Percentiles rank a stretch among this genome's conserved stretches.
Conservation (phyloP, 805 yeast genomes). For the Yamadazyma insecticola region DNA sequence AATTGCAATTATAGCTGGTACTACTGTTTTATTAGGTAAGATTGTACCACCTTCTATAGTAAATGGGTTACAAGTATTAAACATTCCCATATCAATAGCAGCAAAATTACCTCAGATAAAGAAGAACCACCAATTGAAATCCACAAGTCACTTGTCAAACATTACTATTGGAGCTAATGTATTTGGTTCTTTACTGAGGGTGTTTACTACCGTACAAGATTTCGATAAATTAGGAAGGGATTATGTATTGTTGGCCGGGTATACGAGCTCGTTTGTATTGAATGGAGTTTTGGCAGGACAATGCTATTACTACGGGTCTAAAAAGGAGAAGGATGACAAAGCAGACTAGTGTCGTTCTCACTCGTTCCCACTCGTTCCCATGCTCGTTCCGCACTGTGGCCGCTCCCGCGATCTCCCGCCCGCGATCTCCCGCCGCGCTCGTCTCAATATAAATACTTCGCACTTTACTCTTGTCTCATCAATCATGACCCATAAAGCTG, state of each 20-base stretch:
- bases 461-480: no score
- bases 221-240: conserved; percentile 26
- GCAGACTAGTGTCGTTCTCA: no score
- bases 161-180: conserved; percentile 39
- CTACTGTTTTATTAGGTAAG: conserved; percentile 24
- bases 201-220: conserved; percentile 35
- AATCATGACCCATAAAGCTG: conserved; percentile 61
- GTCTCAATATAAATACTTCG: no score
- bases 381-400: no score
- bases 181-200: conserved; percentile 34
- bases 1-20: conserved; percentile 21
- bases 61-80: conserved; percentile 28
- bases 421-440: no score
- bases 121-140: conserved; percentile 27
- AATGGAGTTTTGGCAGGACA: conserved; percentile 35
- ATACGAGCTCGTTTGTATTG: conserved; percentile 28
- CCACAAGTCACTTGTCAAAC: conserved; percentile 33
- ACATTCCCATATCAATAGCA: conserved; percentile 33
- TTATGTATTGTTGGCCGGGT: conserved; percentile 34
- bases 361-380: no score
- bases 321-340: conserved; percentile 6
- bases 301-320: conserved; percentile 19
- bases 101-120: conserved; percentile 39
- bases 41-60: conserved; percentile 26
- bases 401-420: no score